These are phyloP conservation scores for Tilletia walkeri DNA, from an alignment of 1,284 basidiomycete genomes.

Conservation along the genomic window DNA sequence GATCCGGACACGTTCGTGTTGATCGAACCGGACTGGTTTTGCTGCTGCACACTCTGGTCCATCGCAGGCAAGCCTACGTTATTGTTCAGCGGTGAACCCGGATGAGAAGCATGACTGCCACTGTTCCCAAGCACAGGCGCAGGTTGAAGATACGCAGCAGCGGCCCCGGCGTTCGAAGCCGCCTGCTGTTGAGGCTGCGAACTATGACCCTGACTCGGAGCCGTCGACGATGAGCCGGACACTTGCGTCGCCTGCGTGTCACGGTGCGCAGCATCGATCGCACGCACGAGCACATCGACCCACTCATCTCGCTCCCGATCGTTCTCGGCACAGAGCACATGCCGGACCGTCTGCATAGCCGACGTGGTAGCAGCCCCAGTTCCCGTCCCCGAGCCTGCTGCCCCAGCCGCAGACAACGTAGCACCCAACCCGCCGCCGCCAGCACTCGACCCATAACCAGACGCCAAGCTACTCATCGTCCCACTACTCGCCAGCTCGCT, in stretches of 20 bases:
- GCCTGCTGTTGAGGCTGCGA: neutral
- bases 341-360: slow-evolving; percentile 66
- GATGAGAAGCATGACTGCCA: neutral
- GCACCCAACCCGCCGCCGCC: neutral
- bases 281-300: slow-evolving; percentile 77
- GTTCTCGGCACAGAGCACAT: slow-evolving; percentile 93
- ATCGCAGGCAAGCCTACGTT: slow-evolving; percentile 60
- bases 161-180: neutral
- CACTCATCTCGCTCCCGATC: slow-evolving; percentile 87
- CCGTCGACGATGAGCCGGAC: neutral
- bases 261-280: slow-evolving; percentile 38
- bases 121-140: neutral
- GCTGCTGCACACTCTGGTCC: slow-evolving; percentile 68
- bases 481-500: slow-evolving; percentile 14
- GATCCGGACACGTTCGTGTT: slow-evolving; percentile 58
- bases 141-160: neutral
- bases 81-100: neutral
- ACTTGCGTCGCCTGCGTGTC: neutral
- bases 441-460: neutral
- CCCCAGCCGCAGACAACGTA: slow-evolving; percentile 59
- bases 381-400: too few species aligned
- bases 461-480: slow-evolving; percentile 3
- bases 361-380: slow-evolving; percentile 49
- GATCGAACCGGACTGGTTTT: neutral
- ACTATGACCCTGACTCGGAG: neutral